These are phyloP conservation scores for Chamaecrista fasciculata DNA, from an alignment of 306 rosid genomes.

Conservation along the genomic window DNA sequence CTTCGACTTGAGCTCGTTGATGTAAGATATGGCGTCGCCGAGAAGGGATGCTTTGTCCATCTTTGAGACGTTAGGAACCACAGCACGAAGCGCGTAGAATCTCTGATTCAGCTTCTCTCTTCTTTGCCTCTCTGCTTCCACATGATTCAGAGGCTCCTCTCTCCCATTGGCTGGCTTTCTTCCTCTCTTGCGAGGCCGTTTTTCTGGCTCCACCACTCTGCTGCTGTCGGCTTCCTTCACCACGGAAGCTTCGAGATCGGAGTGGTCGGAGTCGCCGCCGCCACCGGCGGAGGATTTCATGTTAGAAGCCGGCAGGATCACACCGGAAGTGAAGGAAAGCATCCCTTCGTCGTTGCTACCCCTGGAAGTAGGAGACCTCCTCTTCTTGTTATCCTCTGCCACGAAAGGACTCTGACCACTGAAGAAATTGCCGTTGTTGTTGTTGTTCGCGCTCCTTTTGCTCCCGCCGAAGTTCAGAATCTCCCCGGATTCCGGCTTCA, in stretches of 20 bases:
- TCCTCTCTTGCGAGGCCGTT: conserved; percentile 85
- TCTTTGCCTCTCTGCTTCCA: conserved; percentile 90
- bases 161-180: conserved; percentile 93
- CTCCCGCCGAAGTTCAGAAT: conserved; percentile 77
- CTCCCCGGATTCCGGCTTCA: conserved; percentile 90
- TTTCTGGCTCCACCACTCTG: conserved; percentile 74
- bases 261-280: conserved; percentile 70
- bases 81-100: conserved; percentile 90
- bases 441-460: conserved; percentile 44
- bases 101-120: conserved; percentile 93
- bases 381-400: conserved; percentile 58
- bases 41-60: conserved; percentile 97
- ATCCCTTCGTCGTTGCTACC: conserved; percentile 85
- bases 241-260: conserved; percentile 91
- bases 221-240: conserved; percentile 69
- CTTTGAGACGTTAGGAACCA: conserved; percentile 91
- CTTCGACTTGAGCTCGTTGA: conserved; percentile 74
- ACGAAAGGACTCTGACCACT: conserved; percentile 51
- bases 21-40: conserved; percentile 85
- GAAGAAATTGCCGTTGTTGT: conserved; percentile 41
- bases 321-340: conserved; percentile 84
- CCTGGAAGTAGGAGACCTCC: conserved; percentile 66
- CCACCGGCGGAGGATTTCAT: conserved; percentile 38
- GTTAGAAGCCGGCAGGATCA: conserved; percentile 54
- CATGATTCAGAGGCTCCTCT: conserved; percentile 92